Percentiles rank a stretch among this genome's conserved stretches.
Conservation (phyloP, 495 filamentous ascomycete species). For the Beverwykella pulmonaria region DNA sequence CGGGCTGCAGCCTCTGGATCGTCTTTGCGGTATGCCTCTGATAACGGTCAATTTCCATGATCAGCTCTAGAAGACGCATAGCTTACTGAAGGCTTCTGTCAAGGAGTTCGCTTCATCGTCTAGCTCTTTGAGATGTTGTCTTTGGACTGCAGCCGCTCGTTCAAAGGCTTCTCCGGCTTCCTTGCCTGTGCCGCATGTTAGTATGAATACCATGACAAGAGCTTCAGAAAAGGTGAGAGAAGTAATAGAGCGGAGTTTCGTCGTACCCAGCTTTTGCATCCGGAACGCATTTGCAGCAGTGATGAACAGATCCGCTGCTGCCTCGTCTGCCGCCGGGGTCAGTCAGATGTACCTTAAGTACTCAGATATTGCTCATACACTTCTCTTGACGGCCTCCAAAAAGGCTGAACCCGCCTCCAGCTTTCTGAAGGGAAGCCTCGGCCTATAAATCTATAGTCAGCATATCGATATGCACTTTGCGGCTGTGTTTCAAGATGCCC, state of each 20-base stretch:
- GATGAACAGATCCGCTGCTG: constrained; percentile 77
- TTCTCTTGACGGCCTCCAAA: constrained; percentile 82
- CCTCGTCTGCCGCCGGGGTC: constrained; percentile 52
- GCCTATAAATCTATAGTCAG: constrained; percentile 64
- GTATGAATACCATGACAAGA: constrained; percentile 1
- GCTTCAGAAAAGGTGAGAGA: not conserved
- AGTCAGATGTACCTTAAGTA: not conserved
- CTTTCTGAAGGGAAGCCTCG: constrained; percentile 71
- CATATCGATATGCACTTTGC: constrained; percentile 9
- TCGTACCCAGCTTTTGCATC: constrained; percentile 67
- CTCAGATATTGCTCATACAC: constrained; percentile 41
- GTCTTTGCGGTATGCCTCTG: constrained; percentile 35
- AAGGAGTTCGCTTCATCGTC: constrained; percentile 31
- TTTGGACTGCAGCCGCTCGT: constrained; percentile 35
- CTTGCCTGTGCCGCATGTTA: constrained; percentile 22
- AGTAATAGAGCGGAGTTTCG: not conserved
- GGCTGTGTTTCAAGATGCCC: constrained; percentile 26
- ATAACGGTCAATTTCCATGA: constrained; percentile 2
- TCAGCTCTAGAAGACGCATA: not conserved
- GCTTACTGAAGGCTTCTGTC: constrained; percentile 36
- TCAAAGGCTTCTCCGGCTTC: constrained; percentile 38
- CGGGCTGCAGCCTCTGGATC: constrained; percentile 31
- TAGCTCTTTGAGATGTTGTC: constrained; percentile 34
- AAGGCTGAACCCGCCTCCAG: constrained; percentile 72
- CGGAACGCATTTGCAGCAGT: constrained; percentile 83